These are phyloP conservation scores for Stylonectria norvegica DNA, from an alignment of 2,329 filamentous ascomycete species.

Conservation along the genomic window DNA sequence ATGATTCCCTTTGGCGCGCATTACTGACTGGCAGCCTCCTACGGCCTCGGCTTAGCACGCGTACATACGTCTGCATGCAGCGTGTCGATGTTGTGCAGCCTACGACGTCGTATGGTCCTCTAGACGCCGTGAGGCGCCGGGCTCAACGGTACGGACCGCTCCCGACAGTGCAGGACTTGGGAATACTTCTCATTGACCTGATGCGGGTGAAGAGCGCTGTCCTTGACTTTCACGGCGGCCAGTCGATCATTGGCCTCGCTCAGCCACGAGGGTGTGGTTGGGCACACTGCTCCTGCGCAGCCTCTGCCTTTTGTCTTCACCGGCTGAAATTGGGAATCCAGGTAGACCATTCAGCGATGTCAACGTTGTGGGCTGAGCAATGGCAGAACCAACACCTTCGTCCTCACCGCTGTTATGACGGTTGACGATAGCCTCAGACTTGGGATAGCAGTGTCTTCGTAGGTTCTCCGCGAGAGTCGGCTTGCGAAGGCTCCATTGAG, in stretches of 20 bases:
- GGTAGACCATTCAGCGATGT: background rate
- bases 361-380: background rate
- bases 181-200: background rate
- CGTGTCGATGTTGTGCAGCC: background rate
- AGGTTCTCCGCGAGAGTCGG: background rate
- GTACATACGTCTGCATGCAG: no score
- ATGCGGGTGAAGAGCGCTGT: background rate
- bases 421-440: background rate
- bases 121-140: background rate
- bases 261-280: background rate
- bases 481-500: background rate
- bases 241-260: background rate
- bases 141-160: background rate
- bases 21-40: no score
- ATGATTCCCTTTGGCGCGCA: no score
- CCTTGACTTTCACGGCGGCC: background rate
- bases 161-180: background rate
- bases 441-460: background rate
- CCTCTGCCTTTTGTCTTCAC: background rate
- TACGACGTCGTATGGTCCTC: background rate
- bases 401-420: background rate
- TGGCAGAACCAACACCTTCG: background rate
- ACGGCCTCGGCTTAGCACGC: no score
- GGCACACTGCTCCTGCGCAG: background rate
- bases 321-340: background rate